phyloP scores from a whole-genome alignment of 208 protist species.

The Trypanosoma mega region DNA sequence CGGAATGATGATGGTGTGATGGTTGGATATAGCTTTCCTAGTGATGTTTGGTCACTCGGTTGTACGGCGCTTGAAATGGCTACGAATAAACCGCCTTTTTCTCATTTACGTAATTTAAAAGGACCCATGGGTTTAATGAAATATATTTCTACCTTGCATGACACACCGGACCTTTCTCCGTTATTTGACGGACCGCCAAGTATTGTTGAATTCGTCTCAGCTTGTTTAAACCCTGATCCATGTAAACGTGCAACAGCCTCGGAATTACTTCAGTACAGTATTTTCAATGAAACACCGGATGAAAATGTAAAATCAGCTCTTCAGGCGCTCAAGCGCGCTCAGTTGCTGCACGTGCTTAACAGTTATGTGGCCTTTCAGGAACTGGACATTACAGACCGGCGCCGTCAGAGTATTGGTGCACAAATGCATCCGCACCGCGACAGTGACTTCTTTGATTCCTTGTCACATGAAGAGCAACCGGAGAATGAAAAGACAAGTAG shows the following conservation, averaged over 20 bases:
- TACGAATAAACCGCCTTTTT: slow-evolving; percentile 82
- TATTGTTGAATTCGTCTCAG: slow-evolving; percentile 80
- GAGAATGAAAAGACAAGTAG: neutral
- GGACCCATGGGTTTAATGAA: slow-evolving; percentile 68
- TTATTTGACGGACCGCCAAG: slow-evolving; percentile 68
- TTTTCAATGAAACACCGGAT: slow-evolving; percentile 72
- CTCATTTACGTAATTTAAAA: slow-evolving; percentile 71
- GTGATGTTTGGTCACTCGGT: slow-evolving; percentile 89
- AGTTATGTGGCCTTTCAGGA: slow-evolving; percentile 87
- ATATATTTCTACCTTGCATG: slow-evolving; percentile 78
- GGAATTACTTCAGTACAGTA: slow-evolving; percentile 71
- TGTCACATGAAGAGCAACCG: neutral
- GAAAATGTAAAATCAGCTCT: slow-evolving; percentile 69
- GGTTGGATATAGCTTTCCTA: slow-evolving; percentile 80
- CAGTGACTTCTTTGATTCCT: slow-evolving; percentile 18
- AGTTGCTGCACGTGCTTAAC: slow-evolving; percentile 84
- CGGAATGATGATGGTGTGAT: slow-evolving; percentile 57
- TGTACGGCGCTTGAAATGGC: slow-evolving; percentile 88
- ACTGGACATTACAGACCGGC: slow-evolving; percentile 28
- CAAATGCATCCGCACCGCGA: neutral
- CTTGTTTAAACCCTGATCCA: slow-evolving; percentile 77
- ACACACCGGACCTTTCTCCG: slow-evolving; percentile 81
- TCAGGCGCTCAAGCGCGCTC: slow-evolving; percentile 68
- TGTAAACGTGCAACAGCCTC: slow-evolving; percentile 60
- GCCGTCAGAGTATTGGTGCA: neutral